Conservation (phyloP, 2,329 filamentous ascomycete species). For the Clarireedia monteithiana region DNA sequence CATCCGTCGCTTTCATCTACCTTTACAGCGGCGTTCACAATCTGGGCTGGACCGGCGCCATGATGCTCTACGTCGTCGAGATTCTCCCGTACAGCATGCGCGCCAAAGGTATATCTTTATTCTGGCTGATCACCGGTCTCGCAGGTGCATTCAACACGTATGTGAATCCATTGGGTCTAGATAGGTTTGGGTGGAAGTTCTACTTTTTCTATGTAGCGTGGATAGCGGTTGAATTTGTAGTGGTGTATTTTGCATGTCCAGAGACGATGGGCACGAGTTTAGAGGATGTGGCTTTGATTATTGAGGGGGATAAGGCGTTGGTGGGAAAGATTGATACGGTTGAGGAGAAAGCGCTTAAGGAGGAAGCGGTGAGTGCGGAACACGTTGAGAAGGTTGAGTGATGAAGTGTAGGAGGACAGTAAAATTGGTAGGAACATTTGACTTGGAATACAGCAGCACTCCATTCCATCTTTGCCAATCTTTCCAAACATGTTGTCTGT, state of each 20-base stretch:
- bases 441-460: background rate
- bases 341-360: conserved; percentile 6
- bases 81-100: conserved; percentile 34
- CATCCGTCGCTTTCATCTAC: conserved; percentile 33
- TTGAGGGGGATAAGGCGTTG: conserved; percentile 52
- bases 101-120: conserved; percentile 33
- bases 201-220: conserved; percentile 39
- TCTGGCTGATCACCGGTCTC: conserved; percentile 33
- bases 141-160: conserved; percentile 30
- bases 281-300: conserved; percentile 44
- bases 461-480: background rate
- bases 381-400: conserved; percentile 7
- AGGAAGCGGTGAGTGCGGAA: conserved; percentile 9
- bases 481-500: background rate
- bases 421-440: background rate
- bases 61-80: conserved; percentile 36
- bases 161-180: conserved; percentile 39
- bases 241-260: conserved; percentile 49
- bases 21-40: conserved; percentile 40
- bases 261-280: conserved; percentile 17
- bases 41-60: conserved; percentile 46
- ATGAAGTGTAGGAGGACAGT: background rate
- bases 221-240: conserved; percentile 50
- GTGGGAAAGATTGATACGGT: conserved; percentile 12
- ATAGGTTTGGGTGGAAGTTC: conserved; percentile 31